Evolutionary conservation across 352 stramenopile species (phyloP), one percentile per base, ranked within the genome.

Genomic region (Globisporangium abappressorium): DNA sequence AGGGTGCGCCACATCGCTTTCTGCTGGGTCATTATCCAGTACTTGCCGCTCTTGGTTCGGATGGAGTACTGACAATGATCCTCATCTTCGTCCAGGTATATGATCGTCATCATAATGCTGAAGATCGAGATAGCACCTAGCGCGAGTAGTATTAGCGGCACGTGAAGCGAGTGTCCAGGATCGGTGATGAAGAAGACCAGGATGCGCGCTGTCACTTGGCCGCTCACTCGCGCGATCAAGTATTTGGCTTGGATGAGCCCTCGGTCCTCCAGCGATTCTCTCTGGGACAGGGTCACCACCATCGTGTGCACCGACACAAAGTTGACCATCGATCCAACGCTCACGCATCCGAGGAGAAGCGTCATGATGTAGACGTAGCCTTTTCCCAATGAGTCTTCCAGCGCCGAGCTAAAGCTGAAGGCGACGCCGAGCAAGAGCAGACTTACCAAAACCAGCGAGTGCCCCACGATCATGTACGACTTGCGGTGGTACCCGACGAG

Each of bases 391-490:
- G 22, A 14, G 38, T 28, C n/a, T 24, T 30, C 38, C 15, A 71
- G 22, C 2, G 15, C 6, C 5, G 22, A 14, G 11, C 49, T 33
- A 33, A 71, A 68, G 30, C 38, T 64, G 66, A 64, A 68, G 14
- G 60, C 38, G 1, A 60, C 26, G 30, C 38, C 62, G 14, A 66
- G 51, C 38, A 64, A 28, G 3, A 62, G 1, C 28, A 68, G 30
- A 33, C 38, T 60, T n/a, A 9, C n/a, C 8, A 68, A 28, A 2
- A 51, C 59, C 28, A 71, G n/a, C 30, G 58, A 30, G 28, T 63
- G 43, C 3, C 89, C 89, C 11, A 87, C 56, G 3, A 90, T 70
- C 70, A 95, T 93, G 72, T 95, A 96, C 20, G 84, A 69, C 68
- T 93, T 94, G 26, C 87, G 75, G 15, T 78, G 87, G 63, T 78